These are phyloP conservation scores for Lasiosphaeria miniovina DNA, from an alignment of 495 filamentous ascomycete genomes.

Conservation along the genomic window DNA sequence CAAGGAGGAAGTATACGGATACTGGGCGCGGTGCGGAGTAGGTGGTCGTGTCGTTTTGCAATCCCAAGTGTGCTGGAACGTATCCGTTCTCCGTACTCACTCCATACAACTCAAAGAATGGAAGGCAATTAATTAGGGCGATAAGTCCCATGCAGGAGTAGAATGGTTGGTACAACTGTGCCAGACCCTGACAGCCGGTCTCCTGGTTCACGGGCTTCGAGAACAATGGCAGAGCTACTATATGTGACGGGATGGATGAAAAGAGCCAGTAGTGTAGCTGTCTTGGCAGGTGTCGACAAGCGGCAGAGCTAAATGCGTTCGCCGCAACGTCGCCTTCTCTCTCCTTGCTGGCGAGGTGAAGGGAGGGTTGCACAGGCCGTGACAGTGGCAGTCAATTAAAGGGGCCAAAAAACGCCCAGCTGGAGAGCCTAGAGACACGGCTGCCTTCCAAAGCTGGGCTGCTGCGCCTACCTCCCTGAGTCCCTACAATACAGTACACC, in stretches of 20 bases:
- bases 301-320: conserved; percentile 7
- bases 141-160: conserved; percentile 8
- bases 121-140: background rate
- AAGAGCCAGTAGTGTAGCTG: background rate
- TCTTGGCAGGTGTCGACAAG: conserved; percentile 14
- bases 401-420: conserved; percentile 15
- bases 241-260: background rate
- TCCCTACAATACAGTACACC: background rate
- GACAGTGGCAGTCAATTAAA: background rate
- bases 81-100: too few relatives aligned
- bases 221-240: conserved; percentile 5
- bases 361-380: background rate
- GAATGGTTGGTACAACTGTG: background rate
- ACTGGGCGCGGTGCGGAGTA: too few relatives aligned
- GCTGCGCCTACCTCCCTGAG: conserved; percentile 20
- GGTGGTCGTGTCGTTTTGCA: too few relatives aligned
- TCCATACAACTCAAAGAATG: background rate
- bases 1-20: too few relatives aligned
- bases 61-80: too few relatives aligned
- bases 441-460: conserved; percentile 7
- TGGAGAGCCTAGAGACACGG: conserved; percentile 22
- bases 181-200: conserved; percentile 3
- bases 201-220: conserved; percentile 4
- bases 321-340: background rate
- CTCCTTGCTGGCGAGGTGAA: background rate